Base-by-base conservation (phyloP, 2,329 filamentous ascomycete species). In the Teratosphaeria zuluensis region DNA sequence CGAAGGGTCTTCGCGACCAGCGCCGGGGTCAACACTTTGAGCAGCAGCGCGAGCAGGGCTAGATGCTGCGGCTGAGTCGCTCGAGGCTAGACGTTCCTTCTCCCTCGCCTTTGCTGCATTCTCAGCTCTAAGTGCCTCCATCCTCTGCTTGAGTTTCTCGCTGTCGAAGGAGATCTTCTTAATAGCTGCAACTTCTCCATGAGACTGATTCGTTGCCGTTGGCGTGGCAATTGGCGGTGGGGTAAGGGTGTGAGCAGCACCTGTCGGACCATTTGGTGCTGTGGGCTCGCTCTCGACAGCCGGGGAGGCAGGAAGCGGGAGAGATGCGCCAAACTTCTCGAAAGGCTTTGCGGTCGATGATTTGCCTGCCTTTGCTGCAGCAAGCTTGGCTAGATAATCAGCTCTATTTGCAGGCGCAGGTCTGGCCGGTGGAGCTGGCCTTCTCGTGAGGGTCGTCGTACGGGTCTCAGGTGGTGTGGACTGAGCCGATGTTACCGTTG, bases 121-220 rank as follows among this genome's bases (percentile, higher is more conserved):
- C 51, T 65, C 60, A 3, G 66, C 69, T 64, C 84, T 84, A 24
- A 94, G 75, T 24, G 87, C 87, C 60, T 90, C 89, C 68, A 95
- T 86, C 64, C 90, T 90, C 69, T 90, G 83, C 63, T 89, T 84
- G 53, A 92, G 79, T 33, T 91, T 75, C 59, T 89, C 89, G 61
- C 89, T 95, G 63, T 68, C 63, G 8, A 59, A 48, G 8, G 42
- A 48, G 42, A 48, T 48, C 42, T 48, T 48, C n/a, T 48, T 48
- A 16, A n/a, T 21, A 21, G n/a, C 19, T 21, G 42, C 19, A 48
- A n/a, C 42, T 21, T 48, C 42, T 48, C 42, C n/a, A 21, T 8
- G 5, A 19, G 19, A 19, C n/a, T 48, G 42, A 21, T 48, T 21
- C 4, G 19, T 48, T n/a, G 16, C 9, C 42, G 42, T n/a, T 11